Conservation (phyloP, 2,329 filamentous ascomycete species). For the Calonectria hongkongensis region DNA sequence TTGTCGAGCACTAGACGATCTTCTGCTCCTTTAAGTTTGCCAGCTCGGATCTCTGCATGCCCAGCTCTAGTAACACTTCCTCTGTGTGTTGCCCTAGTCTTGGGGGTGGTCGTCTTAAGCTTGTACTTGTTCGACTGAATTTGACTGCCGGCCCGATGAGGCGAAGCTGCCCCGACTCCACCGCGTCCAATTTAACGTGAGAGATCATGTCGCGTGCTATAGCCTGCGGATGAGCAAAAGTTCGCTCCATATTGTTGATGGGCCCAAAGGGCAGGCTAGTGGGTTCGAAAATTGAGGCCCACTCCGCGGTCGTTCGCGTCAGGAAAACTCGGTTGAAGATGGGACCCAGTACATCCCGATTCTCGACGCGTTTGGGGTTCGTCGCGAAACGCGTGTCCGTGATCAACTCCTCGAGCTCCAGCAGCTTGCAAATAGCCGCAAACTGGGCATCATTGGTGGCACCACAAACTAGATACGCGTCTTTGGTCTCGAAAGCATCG, state of each 20-base stretch:
- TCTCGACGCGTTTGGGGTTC: conserved; percentile 59
- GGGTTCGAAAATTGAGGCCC: conserved; percentile 62
- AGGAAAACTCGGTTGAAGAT: conserved; percentile 60
- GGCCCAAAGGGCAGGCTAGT: conserved; percentile 67
- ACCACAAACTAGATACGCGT: conserved; percentile 57
- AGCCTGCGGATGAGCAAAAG: conserved; percentile 66
- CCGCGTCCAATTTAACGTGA: conserved; percentile 48
- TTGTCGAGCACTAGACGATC: conserved; percentile 3
- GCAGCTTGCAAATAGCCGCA: conserved; percentile 51
- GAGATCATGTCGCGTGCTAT: conserved; percentile 60
- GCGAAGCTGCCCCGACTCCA: conserved; percentile 37
- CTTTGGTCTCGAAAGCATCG: conserved; percentile 63
- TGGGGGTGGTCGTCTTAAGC: conserved; percentile 31
- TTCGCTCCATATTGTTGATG: conserved; percentile 66
- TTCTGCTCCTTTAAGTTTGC: conserved; percentile 25
- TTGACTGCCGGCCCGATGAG: conserved; percentile 45
- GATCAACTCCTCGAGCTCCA: conserved; percentile 51
- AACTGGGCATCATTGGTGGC: conserved; percentile 62
- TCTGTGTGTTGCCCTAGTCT: conserved; percentile 43
- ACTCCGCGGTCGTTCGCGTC: conserved; percentile 62
- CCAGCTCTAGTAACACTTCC: conserved; percentile 40
- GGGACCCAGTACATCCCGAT: conserved; percentile 60
- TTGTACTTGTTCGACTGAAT: conserved; percentile 39
- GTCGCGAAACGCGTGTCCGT: conserved; percentile 56
- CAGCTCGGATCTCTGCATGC: conserved; percentile 17